Percentiles rank a stretch among this genome's conserved stretches.
Conservation (phyloP, 129 eudicot species). For the sunflower (Helianthus annuus) region DNA sequence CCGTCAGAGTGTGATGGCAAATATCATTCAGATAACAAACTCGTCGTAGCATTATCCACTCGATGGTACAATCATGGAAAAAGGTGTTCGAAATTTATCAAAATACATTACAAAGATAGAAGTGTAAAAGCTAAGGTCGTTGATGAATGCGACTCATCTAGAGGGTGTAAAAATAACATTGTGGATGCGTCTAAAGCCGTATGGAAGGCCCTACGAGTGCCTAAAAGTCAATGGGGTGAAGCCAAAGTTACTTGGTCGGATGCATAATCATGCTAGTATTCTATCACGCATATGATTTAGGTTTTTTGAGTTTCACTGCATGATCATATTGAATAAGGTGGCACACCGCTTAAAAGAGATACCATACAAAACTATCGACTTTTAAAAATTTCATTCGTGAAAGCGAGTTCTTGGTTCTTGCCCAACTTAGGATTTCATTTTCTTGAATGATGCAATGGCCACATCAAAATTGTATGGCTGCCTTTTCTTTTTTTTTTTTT, state of each 20-base stretch:
- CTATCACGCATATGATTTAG: not conserved
- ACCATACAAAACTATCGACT: too few relatives aligned
- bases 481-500: too few relatives aligned
- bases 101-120: slow-evolving; percentile 34
- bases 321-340: not conserved
- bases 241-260: slow-evolving; percentile 54
- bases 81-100: slow-evolving; percentile 38
- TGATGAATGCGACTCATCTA: slow-evolving; percentile 50
- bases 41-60: slow-evolving; percentile 49
- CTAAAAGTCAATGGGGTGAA: slow-evolving; percentile 39
- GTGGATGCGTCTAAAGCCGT: slow-evolving; percentile 59
- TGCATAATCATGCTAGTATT: slow-evolving; percentile 26
- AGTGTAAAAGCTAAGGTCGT: slow-evolving; percentile 54
- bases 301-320: not conserved
- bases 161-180: slow-evolving; percentile 43
- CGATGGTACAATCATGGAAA: slow-evolving; percentile 39
- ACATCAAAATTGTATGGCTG: too few relatives aligned
- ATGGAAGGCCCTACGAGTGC: slow-evolving; percentile 53
- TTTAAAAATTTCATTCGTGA: too few relatives aligned
- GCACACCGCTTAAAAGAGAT: not conserved
- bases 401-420: too few relatives aligned
- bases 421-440: not conserved
- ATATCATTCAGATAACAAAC: slow-evolving; percentile 36
- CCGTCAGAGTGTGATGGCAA: slow-evolving; percentile 45
- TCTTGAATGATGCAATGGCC: not conserved